Conservation (phyloP, 2,329 filamentous ascomycete species). For the Aspergillus eucalypticola region DNA sequence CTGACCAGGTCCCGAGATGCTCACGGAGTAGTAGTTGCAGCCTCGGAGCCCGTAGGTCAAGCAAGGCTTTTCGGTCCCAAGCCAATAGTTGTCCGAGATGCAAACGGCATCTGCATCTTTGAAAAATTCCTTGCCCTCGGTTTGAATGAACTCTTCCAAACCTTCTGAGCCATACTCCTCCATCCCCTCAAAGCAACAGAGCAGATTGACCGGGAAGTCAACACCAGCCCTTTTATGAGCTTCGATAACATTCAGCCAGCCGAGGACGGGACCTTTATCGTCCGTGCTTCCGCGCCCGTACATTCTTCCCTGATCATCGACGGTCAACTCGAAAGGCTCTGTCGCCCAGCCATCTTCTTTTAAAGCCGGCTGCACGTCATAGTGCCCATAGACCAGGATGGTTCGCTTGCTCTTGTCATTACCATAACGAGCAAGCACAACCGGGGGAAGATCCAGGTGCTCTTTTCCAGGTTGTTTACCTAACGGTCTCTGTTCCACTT, state of each 20-base stretch:
- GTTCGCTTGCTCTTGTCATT: constrained; percentile 90
- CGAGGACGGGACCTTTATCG: constrained; percentile 95
- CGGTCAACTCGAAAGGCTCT: constrained; percentile 83
- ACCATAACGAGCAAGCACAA: constrained; percentile 88
- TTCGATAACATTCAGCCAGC: constrained; percentile 97
- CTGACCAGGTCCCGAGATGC: constrained; percentile 85
- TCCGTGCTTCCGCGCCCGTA: constrained; percentile 93
- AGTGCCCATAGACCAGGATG: constrained; percentile 96
- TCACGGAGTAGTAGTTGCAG: constrained; percentile 95
- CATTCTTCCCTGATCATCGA: constrained; percentile 93
- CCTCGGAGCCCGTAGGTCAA: constrained; percentile 95
- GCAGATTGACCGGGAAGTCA: constrained; percentile 93
- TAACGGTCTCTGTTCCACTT: constrained; percentile 80
- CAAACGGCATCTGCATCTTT: constrained; percentile 94
- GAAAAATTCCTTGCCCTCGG: constrained; percentile 91
- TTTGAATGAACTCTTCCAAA: constrained; percentile 88
- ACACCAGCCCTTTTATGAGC: constrained; percentile 93
- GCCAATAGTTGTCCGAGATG: constrained; percentile 99
- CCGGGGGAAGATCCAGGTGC: constrained; percentile 85
- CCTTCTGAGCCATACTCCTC: constrained; percentile 98
- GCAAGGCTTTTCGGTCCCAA: constrained; percentile 97
- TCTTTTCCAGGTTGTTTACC: constrained; percentile 92
- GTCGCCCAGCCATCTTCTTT: constrained; percentile 95
- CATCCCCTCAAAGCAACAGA: constrained; percentile 99
- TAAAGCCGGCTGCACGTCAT: constrained; percentile 94